Conservation (phyloP, 208 protist genomes). For the Trypanosoma conorhini region DNA sequence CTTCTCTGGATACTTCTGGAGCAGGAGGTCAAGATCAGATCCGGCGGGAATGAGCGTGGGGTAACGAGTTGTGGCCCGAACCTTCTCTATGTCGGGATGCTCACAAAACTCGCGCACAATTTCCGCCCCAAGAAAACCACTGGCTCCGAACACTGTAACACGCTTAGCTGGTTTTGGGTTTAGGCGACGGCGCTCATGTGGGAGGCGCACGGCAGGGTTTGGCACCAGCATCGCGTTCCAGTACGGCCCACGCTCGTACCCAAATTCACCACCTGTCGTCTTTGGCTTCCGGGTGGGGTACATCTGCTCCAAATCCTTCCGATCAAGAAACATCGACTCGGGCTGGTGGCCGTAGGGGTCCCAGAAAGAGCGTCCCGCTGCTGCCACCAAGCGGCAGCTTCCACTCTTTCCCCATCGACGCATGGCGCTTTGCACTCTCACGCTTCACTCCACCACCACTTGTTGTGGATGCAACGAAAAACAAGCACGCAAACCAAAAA, state of each 20-base stretch:
- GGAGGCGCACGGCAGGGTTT: slow-evolving; percentile 88
- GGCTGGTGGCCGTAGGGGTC: slow-evolving; percentile 87
- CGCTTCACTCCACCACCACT: background rate
- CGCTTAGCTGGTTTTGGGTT: slow-evolving; percentile 89
- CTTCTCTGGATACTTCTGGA: slow-evolving; percentile 87
- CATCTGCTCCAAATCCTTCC: slow-evolving; percentile 90
- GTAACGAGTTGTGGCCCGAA: slow-evolving; percentile 88
- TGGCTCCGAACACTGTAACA: slow-evolving; percentile 90
- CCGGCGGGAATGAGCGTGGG: slow-evolving; percentile 87
- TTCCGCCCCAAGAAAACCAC: slow-evolving; percentile 85
- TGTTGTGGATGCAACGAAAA: too few relatives aligned
- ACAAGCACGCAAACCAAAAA: too few relatives aligned
- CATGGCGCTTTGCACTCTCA: slow-evolving; percentile 26
- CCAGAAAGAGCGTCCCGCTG: slow-evolving; percentile 67
- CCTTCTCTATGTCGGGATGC: slow-evolving; percentile 87
- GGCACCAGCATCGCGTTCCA: slow-evolving; percentile 88
- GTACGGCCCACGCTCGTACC: slow-evolving; percentile 88
- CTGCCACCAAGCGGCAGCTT: slow-evolving; percentile 20
- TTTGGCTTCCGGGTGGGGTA: slow-evolving; percentile 89
- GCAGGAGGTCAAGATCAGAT: slow-evolving; percentile 85
- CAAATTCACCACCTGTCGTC: slow-evolving; percentile 88
- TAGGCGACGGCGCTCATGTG: slow-evolving; percentile 83
- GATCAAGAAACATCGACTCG: slow-evolving; percentile 89
- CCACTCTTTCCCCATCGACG: slow-evolving; percentile 37
- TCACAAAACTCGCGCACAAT: slow-evolving; percentile 91